phyloP scores from a whole-genome alignment of 2,329 filamentous ascomycete genomes.

The Talaromyces verruculosus region DNA sequence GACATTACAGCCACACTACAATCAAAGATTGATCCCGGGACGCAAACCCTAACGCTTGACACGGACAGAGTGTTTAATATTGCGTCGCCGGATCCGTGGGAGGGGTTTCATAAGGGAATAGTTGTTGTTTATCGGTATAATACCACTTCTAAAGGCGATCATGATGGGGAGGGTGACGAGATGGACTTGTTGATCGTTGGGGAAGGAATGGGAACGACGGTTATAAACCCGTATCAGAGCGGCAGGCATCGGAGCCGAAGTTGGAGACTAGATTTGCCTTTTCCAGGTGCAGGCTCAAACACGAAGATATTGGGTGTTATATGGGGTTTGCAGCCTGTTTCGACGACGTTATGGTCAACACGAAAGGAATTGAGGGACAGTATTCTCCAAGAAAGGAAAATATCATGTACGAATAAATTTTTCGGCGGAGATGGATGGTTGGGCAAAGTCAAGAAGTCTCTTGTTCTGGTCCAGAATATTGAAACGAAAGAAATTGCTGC shows the following conservation, averaged over 20 bases:
- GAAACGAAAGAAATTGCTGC: not conserved
- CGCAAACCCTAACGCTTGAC: not conserved
- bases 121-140: not conserved
- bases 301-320: not conserved
- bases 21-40: not conserved
- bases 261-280: not conserved
- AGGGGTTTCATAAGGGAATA: not conserved
- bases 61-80: not conserved
- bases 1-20: not conserved
- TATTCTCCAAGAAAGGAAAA: not conserved
- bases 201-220: not conserved
- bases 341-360: not conserved
- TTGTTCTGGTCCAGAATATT: not conserved
- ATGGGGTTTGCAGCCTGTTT: not conserved
- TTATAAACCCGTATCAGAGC: not conserved
- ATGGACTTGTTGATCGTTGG: not conserved
- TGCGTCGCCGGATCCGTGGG: not conserved
- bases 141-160: not conserved
- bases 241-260: not conserved
- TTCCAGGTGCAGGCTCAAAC: not conserved
- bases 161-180: not conserved
- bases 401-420: not conserved
- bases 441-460: not conserved
- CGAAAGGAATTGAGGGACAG: not conserved
- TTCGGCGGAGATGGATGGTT: not conserved